Conservation (phyloP, 2,329 filamentous ascomycete species). For the Xylariaceae sp. region DNA sequence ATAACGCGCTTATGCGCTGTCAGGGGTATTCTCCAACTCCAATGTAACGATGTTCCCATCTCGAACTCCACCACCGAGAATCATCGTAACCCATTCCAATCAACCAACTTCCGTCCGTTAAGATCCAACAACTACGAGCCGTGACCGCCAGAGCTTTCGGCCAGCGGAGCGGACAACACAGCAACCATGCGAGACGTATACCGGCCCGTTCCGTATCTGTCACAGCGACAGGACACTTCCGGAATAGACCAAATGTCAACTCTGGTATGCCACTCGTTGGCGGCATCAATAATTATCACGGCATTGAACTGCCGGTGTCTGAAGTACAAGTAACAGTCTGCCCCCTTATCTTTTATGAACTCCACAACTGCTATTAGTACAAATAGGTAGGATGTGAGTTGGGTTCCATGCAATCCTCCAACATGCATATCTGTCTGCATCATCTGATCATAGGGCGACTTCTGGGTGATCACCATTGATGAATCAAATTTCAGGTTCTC, state of each 20-base stretch:
- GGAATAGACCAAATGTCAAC: neutral
- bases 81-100: neutral
- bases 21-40: neutral
- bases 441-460: neutral
- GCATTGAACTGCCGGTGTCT: too few species aligned
- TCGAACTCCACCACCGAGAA: neutral
- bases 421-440: neutral
- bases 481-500: neutral
- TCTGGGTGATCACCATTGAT: neutral
- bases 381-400: neutral
- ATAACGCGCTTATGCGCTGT: neutral
- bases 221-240: neutral
- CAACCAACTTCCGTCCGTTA: neutral
- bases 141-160: neutral
- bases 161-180: neutral
- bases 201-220: slow-evolving; percentile 10
- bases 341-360: too few species aligned
- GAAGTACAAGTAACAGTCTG: too few species aligned
- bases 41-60: neutral
- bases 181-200: slow-evolving; percentile 13
- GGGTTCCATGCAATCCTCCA: neutral
- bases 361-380: neutral
- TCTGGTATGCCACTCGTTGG: neutral
- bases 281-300: neutral
- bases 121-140: neutral